Evolutionary conservation across 2,329 filamentous ascomycete species (phyloP), one percentile per base, ranked within the genome.

Genomic region (Arthrinium puccinioides): DNA sequence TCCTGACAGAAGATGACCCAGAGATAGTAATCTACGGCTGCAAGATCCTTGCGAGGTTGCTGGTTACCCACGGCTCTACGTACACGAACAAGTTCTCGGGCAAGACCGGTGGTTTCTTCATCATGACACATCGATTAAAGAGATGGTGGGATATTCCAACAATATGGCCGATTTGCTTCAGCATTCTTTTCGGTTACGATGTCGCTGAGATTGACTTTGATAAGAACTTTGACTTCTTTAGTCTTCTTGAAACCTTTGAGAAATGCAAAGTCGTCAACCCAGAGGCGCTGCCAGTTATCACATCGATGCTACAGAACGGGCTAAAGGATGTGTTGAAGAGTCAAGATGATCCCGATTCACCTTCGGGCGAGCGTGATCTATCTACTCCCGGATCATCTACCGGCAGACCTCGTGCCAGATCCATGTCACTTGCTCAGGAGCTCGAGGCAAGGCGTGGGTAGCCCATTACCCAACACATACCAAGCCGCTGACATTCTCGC

Each of bases 161-260:
- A 0, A 62, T 97, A 19, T 97, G 92, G 92, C 80, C 83, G 0
- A 82, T 92, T 29, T 88, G 85, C 53, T 86, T 98, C 59, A 82
- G 86, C 37, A 84, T 97, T 16, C 62, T 98, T 3, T 95, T 98
- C 53, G 88, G 86, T 1, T 73, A 79, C 28, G 88, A 96, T 52
- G 76, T 94, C 31, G 80, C 79, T 3, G 76, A 76, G 33, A 74
- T 89, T 48, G 76, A 89, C 51, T 76, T 88, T 48, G 77, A 85
- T 36, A 72, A 76, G 46, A 71, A 80, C 19, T 84, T 95, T 49
- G 83, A 90, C 47, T 72, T 85, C 14, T 82, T 78, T 46, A 82
- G 74, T 41, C 70, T 98, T 2, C 61, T 88, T 5, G 79, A 88
- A 31, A 70, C 82, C 1, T 94, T 97, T 52, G 76, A 74, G 32